A percentile compares a stretch with the other conserved stretches of the same genome.
These are phyloP conservation scores for Cryptococcus sp. DNA, from an alignment of 1,284 basidiomycete species.

Conservation along the genomic window DNA sequence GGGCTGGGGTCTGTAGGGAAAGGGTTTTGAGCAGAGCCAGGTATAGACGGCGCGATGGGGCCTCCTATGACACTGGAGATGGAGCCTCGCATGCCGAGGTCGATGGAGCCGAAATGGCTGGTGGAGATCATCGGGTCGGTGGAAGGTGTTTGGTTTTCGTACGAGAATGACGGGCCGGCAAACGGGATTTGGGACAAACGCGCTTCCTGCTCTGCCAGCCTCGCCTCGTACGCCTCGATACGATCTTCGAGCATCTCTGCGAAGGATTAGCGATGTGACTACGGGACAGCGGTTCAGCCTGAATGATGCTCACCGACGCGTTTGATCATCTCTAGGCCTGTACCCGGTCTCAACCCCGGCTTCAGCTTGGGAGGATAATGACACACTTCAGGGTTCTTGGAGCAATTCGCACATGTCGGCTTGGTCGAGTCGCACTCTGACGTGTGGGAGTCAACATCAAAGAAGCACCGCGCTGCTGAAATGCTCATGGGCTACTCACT, in stretches of 20 bases:
- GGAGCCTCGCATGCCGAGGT: conserved; percentile 5
- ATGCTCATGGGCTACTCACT: conserved; percentile 21
- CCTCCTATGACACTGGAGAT: conserved; percentile 4
- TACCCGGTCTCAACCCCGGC: conserved; percentile 51
- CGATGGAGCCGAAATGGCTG: conserved; percentile 6
- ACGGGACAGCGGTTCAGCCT: neutral
- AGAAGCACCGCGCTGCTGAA: neutral
- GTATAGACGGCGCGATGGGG: conserved; percentile 1
- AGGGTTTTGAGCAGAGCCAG: conserved; percentile 2
- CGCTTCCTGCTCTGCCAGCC: conserved; percentile 39
- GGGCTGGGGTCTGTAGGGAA: conserved; percentile 10
- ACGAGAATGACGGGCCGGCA: conserved; percentile 18
- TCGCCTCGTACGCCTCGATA: conserved; percentile 34
- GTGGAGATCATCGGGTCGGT: conserved; percentile 6
- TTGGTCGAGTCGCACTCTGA: conserved; percentile 42
- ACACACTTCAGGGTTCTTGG: conserved; percentile 43
- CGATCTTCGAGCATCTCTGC: conserved; percentile 44
- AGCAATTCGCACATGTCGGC: conserved; percentile 40
- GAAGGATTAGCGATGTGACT: neutral
- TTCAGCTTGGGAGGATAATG: conserved; percentile 51
- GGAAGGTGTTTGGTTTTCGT: conserved; percentile 17
- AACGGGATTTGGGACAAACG: conserved; percentile 25
- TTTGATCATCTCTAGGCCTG: conserved; percentile 48
- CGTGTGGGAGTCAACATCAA: neutral
- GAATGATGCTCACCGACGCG: conserved; percentile 39